A percentile compares a stretch with the other conserved stretches of the same genome.
These are phyloP conservation scores for Zymoseptoria ardabiliae DNA, from an alignment of 2,329 filamentous ascomycete genomes.

Conservation along the genomic window DNA sequence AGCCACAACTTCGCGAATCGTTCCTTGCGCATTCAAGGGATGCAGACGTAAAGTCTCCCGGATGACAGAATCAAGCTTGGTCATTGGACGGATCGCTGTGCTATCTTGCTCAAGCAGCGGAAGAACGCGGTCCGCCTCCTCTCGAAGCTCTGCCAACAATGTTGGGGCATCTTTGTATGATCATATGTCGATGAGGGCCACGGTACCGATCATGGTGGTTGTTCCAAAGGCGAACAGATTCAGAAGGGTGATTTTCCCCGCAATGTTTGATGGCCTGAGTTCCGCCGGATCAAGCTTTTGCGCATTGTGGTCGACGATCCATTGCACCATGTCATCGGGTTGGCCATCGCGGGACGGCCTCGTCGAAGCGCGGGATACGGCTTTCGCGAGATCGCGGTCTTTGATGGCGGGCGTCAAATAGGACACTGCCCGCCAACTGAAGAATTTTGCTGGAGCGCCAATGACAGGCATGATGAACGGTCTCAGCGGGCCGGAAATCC, in stretches of 20 bases:
- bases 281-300: conserved; percentile 2
- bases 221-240: conserved; percentile 21
- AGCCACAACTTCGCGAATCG: too few relatives aligned
- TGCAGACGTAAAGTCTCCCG: too few relatives aligned
- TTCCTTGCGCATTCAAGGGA: too few relatives aligned
- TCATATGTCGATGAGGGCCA: conserved; percentile 10
- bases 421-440: not conserved
- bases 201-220: conserved; percentile 10
- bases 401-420: not conserved
- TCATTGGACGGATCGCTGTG: too few relatives aligned
- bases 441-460: not conserved
- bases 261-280: conserved; percentile 7
- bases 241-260: conserved; percentile 13
- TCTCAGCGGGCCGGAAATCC: conserved; percentile 1
- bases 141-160: too few relatives aligned
- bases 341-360: not conserved
- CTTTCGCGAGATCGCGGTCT: too few relatives aligned
- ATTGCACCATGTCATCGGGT: conserved; percentile 11
- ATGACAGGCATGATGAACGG: conserved; percentile 1
- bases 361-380: too few relatives aligned
- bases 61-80: too few relatives aligned
- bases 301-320: conserved; percentile 11
- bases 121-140: too few relatives aligned
- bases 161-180: not conserved
- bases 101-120: too few relatives aligned